Conservation (phyloP, 345 rosid species). For the Lumnitzera littorea region DNA sequence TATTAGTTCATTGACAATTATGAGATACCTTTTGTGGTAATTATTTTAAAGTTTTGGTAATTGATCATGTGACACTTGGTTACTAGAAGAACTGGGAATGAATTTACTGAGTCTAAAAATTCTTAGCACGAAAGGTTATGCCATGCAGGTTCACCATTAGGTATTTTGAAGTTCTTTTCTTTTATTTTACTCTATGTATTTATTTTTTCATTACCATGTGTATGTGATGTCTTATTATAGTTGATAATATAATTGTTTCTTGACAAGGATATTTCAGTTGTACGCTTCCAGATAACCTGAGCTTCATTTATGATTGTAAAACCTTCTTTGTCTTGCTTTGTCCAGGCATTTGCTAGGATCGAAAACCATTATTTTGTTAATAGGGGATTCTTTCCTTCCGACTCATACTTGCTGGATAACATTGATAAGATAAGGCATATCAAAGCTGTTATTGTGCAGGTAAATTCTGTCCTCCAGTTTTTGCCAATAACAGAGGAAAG, state of each 20-base stretch:
- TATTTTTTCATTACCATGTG: too few species aligned
- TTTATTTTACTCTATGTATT: too few species aligned
- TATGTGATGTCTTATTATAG: too few species aligned
- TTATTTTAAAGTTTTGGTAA: neutral
- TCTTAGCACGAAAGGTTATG: too few species aligned
- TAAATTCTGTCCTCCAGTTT: slow-evolving; percentile 7
- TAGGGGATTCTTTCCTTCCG: slow-evolving; percentile 74
- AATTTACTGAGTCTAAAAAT: too few species aligned
- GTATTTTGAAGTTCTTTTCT: too few species aligned
- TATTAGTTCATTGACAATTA: too few species aligned
- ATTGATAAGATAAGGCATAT: slow-evolving; percentile 85
- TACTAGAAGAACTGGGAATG: neutral
- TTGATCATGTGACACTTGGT: neutral
- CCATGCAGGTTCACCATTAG: too few species aligned
- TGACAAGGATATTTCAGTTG: too few species aligned
- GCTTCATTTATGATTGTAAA: neutral
- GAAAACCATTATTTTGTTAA: slow-evolving; percentile 88
- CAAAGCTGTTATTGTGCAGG: slow-evolving; percentile 80
- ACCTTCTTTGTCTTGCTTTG: neutral
- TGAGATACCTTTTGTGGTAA: too few species aligned
- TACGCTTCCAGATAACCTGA: neutral
- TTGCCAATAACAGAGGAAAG: neutral
- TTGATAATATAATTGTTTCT: too few species aligned
- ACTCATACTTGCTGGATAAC: slow-evolving; percentile 75
- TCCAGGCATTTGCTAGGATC: slow-evolving; percentile 97